Evolutionary conservation across 129 eudicot genomes (phyloP), one percentile per base, ranked within the genome.

Genomic region (Artemisia annua): DNA sequence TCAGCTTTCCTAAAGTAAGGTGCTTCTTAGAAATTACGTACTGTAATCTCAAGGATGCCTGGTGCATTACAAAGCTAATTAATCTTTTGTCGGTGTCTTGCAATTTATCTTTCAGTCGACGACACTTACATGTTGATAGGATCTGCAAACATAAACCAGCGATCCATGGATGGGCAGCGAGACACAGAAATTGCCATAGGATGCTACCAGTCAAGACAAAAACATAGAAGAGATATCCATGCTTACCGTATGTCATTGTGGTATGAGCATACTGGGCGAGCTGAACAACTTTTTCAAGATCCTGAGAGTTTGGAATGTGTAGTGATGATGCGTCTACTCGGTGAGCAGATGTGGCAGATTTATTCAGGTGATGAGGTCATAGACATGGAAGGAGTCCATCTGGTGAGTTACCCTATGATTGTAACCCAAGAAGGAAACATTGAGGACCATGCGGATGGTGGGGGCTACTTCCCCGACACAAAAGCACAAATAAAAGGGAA

Each of bases 101-200:
- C 30, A 49, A 10, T 58, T 67, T 18, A 7, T 52, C 71, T 72
- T 71, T 14, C 83, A 94, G 99, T 94, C 78, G 99, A 94, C 54
- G 99, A 94, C 61, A 80, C 28, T 12, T 94, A 94, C 83, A 77
- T 94, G 73, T 52, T 94, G 51, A 88, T 94, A 66, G 99, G 99
- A 73, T 94, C 99, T 6, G 99, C 99, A 39, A 94, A 94, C 71
- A 71, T 94, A 65, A 94, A 94, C 87, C 97, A 94, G 46, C 71
- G 97, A 66, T 94, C 97, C 66, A 90, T 94, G 99, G 99, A 94
- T 71, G 99, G 99, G 57, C 65, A 81, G 70, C 80, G 97, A 19
- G 99, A 94, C 89, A 94, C 99, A 16, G 97, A 94, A 66, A 94
- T 94, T 62, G 96, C 97, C 48, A 81, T 94, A 26, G 99, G 99